Base-by-base conservation (phyloP, 257 asterid species). In the Gynochthodes officinalis region DNA sequence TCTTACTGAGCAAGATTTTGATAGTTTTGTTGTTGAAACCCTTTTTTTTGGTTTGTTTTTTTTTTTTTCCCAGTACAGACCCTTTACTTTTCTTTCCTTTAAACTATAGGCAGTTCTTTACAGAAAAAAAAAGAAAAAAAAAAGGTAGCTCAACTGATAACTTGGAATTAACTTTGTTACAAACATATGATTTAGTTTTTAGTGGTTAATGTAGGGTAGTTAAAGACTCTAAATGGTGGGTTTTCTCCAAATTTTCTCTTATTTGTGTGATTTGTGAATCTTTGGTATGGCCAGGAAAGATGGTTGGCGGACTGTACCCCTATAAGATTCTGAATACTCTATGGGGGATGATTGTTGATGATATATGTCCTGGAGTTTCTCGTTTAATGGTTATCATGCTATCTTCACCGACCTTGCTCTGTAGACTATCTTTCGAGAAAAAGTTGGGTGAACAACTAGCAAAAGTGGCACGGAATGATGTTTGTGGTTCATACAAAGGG, bases 1-100 rank as follows among this genome's bases (percentile, higher is more conserved):
- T 65, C 40, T 39, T 35, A 11, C 50, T 4, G 70, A 49, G 64
- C 32, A 54, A 66, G 73, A 43, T 64, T 74, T 74, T 54, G 72
- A 64, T 16, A 28, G 60, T 54, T 44, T n/a, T 35, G 2, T 66
- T 18, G 49, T 54, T 21, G 37, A 18, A 63, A 60, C 53, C 70
- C 30, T 60, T 60, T 35, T 42, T 62, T 12, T 37, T 7, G 39
- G 32, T 39, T 63, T 5, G n/a, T n/a, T n/a, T n/a, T n/a, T n/a
- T n/a, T n/a, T n/a, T n/a, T n/a, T n/a, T n/a, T n/a, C n/a, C n/a
- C n/a, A n/a, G n/a, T n/a, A n/a, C n/a, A n/a, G 21, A 63, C 19
- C 15, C 48, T 4, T 35, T 35, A 0, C 16, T 19, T 62, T 62
- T 28, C 35, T 4, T 4, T 62, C 16, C 42, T 57, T 62, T 3